Conservation (phyloP, 164 flowering plant species). For the Euptelea pleiosperma region DNA sequence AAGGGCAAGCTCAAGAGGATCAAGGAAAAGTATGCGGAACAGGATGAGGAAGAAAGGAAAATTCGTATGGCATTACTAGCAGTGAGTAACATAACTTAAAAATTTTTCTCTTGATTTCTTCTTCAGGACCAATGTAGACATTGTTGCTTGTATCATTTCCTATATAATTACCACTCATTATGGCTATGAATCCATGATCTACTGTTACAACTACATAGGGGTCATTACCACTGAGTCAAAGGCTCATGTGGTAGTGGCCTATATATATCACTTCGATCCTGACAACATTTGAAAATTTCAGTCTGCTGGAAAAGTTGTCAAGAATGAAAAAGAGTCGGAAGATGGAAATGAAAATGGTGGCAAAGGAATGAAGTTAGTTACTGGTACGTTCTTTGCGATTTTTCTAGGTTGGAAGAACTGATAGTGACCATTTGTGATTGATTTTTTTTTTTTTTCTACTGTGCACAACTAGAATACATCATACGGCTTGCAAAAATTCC, state of each 20-base stretch:
- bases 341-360: constrained; percentile 22
- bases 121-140: neutral
- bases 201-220: too few relatives aligned
- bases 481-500: neutral
- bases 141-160: neutral
- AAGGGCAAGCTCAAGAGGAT: constrained; percentile 87
- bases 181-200: too few relatives aligned
- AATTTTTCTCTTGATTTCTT: neutral
- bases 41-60: constrained; percentile 91
- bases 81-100: constrained; percentile 44
- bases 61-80: constrained; percentile 88
- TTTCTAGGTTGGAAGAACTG: neutral
- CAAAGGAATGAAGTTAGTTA: constrained; percentile 28
- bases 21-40: constrained; percentile 91
- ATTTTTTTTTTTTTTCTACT: neutral
- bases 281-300: constrained; percentile 27
- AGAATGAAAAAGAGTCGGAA: constrained; percentile 33
- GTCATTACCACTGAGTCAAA: neutral
- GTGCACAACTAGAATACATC: neutral
- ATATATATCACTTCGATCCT: neutral
- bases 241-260: neutral
- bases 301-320: constrained; percentile 71
- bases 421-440: neutral
- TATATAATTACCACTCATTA: neutral
- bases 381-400: constrained; percentile 33